Evolutionary conservation across 495 filamentous ascomycete species (phyloP).

Genomic region (Penicillium maclennaniae): DNA sequence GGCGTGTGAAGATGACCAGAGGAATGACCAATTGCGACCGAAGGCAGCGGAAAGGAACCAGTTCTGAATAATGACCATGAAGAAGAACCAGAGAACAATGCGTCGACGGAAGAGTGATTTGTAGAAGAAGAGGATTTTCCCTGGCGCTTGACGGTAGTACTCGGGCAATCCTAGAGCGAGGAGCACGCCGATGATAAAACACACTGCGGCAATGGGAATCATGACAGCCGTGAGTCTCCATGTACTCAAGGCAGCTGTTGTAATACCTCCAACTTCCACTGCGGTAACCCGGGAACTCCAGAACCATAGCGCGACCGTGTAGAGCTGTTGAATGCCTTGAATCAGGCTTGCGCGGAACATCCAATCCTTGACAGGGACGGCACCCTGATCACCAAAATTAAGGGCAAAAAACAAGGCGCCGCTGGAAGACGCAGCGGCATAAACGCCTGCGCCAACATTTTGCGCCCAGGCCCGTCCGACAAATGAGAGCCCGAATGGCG

Average conservation of each 20-base stretch:
- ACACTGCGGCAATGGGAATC: constrained; percentile 49
- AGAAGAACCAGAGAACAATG: constrained; percentile 51
- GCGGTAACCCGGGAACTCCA: constrained; percentile 47
- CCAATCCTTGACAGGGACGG: constrained; percentile 57
- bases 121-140: constrained; percentile 29
- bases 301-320: constrained; percentile 59
- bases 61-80: constrained; percentile 56
- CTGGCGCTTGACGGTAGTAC: constrained; percentile 51
- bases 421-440: constrained; percentile 55
- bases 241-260: constrained; percentile 38
- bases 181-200: constrained; percentile 49
- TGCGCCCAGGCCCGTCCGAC: constrained; percentile 47
- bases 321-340: constrained; percentile 61
- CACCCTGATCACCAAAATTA: constrained; percentile 63
- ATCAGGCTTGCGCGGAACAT: constrained; percentile 58
- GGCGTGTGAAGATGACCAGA: constrained; percentile 46
- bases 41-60: neutral
- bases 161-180: constrained; percentile 57
- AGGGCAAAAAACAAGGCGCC: constrained; percentile 62
- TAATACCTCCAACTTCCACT: neutral
- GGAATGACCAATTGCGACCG: constrained; percentile 60
- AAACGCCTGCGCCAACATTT: constrained; percentile 57
- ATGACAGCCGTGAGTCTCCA: constrained; percentile 36
- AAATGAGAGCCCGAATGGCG: constrained; percentile 36
- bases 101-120: constrained; percentile 51